These are phyloP conservation scores for Leishmania turanica DNA, from an alignment of 208 protist genomes.

Conservation along the genomic window DNA sequence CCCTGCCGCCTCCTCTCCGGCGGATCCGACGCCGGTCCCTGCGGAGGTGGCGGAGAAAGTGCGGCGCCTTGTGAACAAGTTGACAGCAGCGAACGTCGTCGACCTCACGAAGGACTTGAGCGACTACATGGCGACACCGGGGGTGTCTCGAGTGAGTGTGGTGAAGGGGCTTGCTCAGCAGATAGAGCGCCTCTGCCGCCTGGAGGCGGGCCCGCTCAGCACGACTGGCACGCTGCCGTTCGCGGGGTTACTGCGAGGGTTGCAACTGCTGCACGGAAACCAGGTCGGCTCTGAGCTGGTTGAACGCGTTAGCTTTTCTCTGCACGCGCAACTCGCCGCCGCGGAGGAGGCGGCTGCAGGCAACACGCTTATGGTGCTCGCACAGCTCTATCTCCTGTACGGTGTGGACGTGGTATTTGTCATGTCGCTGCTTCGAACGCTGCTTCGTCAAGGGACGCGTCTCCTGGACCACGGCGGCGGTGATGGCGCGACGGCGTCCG, in stretches of 20 bases:
- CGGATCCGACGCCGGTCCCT: constrained; percentile 24
- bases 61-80: constrained; percentile 72
- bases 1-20: neutral
- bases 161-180: constrained; percentile 53
- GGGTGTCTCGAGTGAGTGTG: constrained; percentile 57
- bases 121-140: constrained; percentile 38
- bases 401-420: constrained; percentile 67
- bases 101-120: constrained; percentile 65
- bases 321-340: constrained; percentile 50
- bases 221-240: constrained; percentile 66
- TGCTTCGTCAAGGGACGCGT: constrained; percentile 36
- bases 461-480: constrained; percentile 5
- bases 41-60: constrained; percentile 37
- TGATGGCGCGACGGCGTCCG: neutral
- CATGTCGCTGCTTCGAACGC: constrained; percentile 49
- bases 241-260: constrained; percentile 72
- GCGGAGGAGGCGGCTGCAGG: constrained; percentile 53
- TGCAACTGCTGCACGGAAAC: constrained; percentile 76
- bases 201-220: constrained; percentile 61
- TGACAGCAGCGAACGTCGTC: constrained; percentile 79
- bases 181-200: constrained; percentile 58
- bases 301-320: constrained; percentile 46
- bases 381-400: constrained; percentile 74
- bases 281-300: constrained; percentile 72
- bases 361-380: constrained; percentile 71